Base-by-base conservation (phyloP, 345 rosid genomes). In the Hibiscus syriacus region DNA sequence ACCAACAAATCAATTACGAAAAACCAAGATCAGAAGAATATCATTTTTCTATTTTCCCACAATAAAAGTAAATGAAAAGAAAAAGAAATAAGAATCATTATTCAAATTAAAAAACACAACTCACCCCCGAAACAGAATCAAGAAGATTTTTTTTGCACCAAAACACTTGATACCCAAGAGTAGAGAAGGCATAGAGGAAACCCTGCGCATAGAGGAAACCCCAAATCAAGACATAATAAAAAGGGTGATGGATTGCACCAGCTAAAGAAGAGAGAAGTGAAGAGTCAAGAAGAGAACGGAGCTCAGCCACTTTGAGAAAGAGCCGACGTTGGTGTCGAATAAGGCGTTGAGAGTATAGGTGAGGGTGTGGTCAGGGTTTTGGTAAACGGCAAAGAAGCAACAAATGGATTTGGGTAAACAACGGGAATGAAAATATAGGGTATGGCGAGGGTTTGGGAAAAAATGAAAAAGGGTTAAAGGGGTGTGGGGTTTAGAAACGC, bases 311-410 rank as follows among this genome's bases (percentile, higher is more conserved):
- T 83, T 85, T 55, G 92, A 74, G 78, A 87, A 87, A 66, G 89
- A 87, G 70, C 92, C 92, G 39, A 83, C 72, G 70, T 87, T 90
- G 3, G 92, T 90, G 61, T 88, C 92, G 52, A 87, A 85, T 77
- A 87, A 85, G 77, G 92, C 84, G 80, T 87, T 87, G 76, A 87
- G 8, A 39, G 90, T 59, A 80, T 85, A 87, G 57, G 73, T 63
- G 39, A 87, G 78, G 10, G 83, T 77, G 71, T 85, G 92, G 73
- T 85, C 86, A 8, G 90, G 83, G 59, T n/a, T n/a, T n/a, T n/a
- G n/a, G n/a, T n/a, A n/a, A n/a, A n/a, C n/a, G n/a, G n/a, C n/a
- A n/a, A n/a, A n/a, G n/a, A n/a, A n/a, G n/a, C n/a, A n/a, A n/a
- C n/a, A n/a, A n/a, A n/a, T n/a, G n/a, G n/a, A n/a, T n/a, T n/a